Conservation (phyloP, 352 stramenopile genomes). For the Globisporangium parvum region DNA sequence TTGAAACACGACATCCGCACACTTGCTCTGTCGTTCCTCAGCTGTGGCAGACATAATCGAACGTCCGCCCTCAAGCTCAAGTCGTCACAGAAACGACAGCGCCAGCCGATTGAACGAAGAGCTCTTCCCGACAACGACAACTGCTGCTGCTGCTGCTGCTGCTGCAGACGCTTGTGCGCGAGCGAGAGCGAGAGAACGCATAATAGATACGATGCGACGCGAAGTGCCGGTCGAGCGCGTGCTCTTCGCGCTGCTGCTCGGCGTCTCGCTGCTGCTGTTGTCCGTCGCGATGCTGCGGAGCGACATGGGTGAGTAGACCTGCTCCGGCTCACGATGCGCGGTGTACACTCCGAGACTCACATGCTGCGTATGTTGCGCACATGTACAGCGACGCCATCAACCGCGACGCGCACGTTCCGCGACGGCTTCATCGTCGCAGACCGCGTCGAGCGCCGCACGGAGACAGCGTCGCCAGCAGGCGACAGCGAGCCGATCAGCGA, state of each 20-base stretch:
- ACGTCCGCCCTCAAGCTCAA: too few relatives aligned
- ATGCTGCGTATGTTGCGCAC: background rate
- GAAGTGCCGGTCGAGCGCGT: constrained; percentile 38
- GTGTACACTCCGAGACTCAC: background rate
- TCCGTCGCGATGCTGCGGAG: constrained; percentile 56
- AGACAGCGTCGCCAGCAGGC: constrained; percentile 14
- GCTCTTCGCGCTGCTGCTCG: constrained; percentile 46
- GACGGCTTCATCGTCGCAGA: constrained; percentile 72
- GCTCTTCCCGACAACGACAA: too few relatives aligned
- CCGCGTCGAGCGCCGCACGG: constrained; percentile 29
- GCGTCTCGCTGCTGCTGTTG: constrained; percentile 44
- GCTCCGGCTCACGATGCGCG: background rate
- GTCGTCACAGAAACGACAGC: too few relatives aligned
- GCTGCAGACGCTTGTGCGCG: too few relatives aligned
- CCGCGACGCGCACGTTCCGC: constrained; percentile 45
- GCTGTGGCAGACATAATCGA: too few relatives aligned
- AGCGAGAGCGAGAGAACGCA: too few relatives aligned
- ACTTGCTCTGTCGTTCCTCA: too few relatives aligned
- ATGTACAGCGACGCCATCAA: constrained; percentile 2
- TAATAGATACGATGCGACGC: constrained; percentile 14
- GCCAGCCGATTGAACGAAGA: too few relatives aligned
- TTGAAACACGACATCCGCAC: too few relatives aligned
- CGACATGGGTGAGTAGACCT: constrained; percentile 21
- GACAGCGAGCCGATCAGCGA: background rate
- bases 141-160: too few relatives aligned